Evolutionary conservation across 176 grass and related monocot species (phyloP), one percentile per base, ranked within the genome.

Genomic region (Secale cereale): DNA sequence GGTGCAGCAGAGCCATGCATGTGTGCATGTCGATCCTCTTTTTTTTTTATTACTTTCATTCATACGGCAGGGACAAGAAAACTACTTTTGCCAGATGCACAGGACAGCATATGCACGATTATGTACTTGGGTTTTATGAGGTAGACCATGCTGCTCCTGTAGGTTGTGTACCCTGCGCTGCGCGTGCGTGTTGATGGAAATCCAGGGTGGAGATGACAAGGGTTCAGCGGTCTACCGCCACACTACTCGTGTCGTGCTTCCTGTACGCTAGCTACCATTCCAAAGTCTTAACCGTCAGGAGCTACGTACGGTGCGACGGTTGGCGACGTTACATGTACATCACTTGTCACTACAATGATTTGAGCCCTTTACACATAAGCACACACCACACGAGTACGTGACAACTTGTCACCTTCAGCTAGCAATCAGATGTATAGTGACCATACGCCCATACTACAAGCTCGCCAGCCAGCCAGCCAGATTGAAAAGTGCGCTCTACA

Each of bases 51-150:
- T 25, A 17, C 50, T 27, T 80, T 22, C 71, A 11, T 29, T 28
- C 27, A 30, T 35, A 67, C 17, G 22, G 69, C 59, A 23, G 80
- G 62, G 62, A 62, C 32, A 48, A 7, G 20, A n/a, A 10, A 45
- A 61, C 48, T 40, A 31, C 37, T 61, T 33, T 82, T 12, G 63
- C 80, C 14, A 20, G 79, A 8, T 26, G 62, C 72, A 10, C 39
- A 85, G 23, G 60, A 41, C 27, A 37, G 33, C 64, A 36, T 59
- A 77, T 16, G 48, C 60, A 31, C 79, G 79, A 14, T 32, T 20
- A 20, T 77, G 86, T 77, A 87, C 86, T 33, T 30, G n/a, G 43
- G 26, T 87, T 76, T 32, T 59, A 68, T 87, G 79, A 72, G 65
- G 79, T 82, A 59, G 79, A 77, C 62, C 84, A 45, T 20, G 33